Evolutionary conservation across 495 filamentous ascomycete genomes (phyloP).

Genomic region (Penicillium paxilli): DNA sequence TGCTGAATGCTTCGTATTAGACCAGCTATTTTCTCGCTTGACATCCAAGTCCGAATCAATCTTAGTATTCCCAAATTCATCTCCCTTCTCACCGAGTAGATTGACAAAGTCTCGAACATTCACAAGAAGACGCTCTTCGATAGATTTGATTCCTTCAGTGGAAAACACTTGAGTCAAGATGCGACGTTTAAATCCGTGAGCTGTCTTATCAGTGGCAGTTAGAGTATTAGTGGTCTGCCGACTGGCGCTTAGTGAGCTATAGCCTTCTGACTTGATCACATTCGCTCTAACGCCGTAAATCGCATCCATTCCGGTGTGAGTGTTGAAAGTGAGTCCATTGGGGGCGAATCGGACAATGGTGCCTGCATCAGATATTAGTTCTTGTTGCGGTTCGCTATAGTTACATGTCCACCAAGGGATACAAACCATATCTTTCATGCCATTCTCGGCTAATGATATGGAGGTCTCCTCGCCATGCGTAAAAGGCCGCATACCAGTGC

Average conservation of each 20-base stretch:
- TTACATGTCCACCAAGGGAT: too few relatives aligned
- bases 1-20: slow-evolving; percentile 7
- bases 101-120: slow-evolving; percentile 4
- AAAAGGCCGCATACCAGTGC: slow-evolving; percentile 22
- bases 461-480: slow-evolving; percentile 20
- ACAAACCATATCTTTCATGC: slow-evolving; percentile 13
- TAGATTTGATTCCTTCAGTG: slow-evolving; percentile 27
- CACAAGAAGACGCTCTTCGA: slow-evolving; percentile 24
- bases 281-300: slow-evolving; percentile 19
- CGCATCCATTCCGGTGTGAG: slow-evolving; percentile 4
- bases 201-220: slow-evolving; percentile 33
- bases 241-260: slow-evolving; percentile 10
- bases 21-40: neutral
- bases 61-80: too few relatives aligned
- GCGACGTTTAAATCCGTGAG: slow-evolving; percentile 38
- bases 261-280: slow-evolving; percentile 13
- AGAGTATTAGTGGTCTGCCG: slow-evolving; percentile 30
- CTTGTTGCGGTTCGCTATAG: too few relatives aligned
- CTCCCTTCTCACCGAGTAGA: neutral
- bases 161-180: slow-evolving; percentile 40
- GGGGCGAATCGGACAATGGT: slow-evolving; percentile 15
- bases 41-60: neutral
- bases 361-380: too few relatives aligned
- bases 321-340: slow-evolving; percentile 12
- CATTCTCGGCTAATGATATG: slow-evolving; percentile 11